A percentile compares a stretch with the other conserved stretches of the same genome.
These are phyloP conservation scores for Flueggea neowawraea DNA, from an alignment of 441 rosid species.

Conservation along the genomic window DNA sequence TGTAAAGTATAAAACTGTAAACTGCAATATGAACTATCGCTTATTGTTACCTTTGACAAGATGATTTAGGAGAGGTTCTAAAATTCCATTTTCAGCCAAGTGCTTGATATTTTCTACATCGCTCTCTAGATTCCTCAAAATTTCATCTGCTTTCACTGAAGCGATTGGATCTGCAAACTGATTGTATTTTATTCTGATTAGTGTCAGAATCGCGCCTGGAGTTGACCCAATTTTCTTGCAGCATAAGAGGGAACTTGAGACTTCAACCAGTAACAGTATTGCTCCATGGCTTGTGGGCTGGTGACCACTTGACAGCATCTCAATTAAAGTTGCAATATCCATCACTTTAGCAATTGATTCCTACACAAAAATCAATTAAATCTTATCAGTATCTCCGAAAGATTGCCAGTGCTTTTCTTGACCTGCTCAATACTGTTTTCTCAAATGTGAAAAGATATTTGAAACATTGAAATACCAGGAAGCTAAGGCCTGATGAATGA, in stretches of 20 bases:
- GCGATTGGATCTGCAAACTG: constrained; percentile 43
- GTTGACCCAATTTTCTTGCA: constrained; percentile 55
- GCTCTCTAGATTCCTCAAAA: constrained; percentile 59
- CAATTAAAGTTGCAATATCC: constrained; percentile 45
- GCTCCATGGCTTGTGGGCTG: constrained; percentile 50
- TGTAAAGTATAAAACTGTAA: neutral
- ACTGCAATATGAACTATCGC: neutral
- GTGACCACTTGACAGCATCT: constrained; percentile 64
- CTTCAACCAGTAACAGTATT: constrained; percentile 59
- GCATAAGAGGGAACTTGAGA: constrained; percentile 47
- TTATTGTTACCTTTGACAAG: constrained; percentile 55
- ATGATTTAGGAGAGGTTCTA: constrained; percentile 77
- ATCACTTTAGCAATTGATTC: constrained; percentile 52
- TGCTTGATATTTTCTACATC: constrained; percentile 55
- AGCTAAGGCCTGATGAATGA: no score
- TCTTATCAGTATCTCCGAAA: neutral
- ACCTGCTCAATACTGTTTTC: no score
- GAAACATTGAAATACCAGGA: no score
- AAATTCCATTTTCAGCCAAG: constrained; percentile 86
- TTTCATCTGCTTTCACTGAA: constrained; percentile 58
- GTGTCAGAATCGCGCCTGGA: constrained; percentile 71
- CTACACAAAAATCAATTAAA: constrained; percentile 31
- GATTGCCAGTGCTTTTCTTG: no score
- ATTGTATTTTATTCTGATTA: constrained; percentile 63
- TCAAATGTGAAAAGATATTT: no score